Base-by-base conservation (phyloP, 306 rosid genomes). In the Ochetophila trinervis region DNA sequence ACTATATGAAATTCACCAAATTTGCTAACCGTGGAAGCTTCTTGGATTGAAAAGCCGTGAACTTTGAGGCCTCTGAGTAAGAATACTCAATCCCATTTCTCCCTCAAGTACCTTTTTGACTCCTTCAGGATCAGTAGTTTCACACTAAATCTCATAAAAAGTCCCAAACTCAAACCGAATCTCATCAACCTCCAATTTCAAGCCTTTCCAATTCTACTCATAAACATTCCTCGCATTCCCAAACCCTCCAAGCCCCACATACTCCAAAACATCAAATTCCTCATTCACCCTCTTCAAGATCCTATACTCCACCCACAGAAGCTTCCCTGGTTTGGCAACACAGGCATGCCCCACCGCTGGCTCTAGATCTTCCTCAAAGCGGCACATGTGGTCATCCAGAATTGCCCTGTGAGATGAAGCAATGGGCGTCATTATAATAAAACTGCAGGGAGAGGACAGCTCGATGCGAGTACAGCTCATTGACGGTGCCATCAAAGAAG, bases 141-240 rank as follows among this genome's bases (percentile, higher is more conserved):
- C 96, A 67, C 96, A 92, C 67, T 92, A 96, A 19, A 89, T 89
- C 83, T 92, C 98, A 44, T 77, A 85, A 78, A 67, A 52, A 52
- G 80, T 89, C 12, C 96, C 96, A 76, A 84, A 92, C 56, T 63
- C 82, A 70, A 80, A 92, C 60, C 53, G 48, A 1, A 95, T 87
- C 74, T 92, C 88, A 69, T 92, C 98, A 70, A 92, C 83, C 74
- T 92, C 98, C 88, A 92, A 77, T 70, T 83, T 85, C 84, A 92
- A 76, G n/a, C 89, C 98, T 60, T 89, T 77, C 96, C 96, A 92
- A 32, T 87, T 88, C 66, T 82, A 89, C 35, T n/a, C n/a, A n/a
- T n/a, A n/a, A n/a, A 92, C 93, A 35, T 42, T 79, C 81, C 98
- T 87, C 85, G 87, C 80, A 54, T 89, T 92, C 71, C 65, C n/a